Percentiles rank a stretch among this genome's conserved stretches.
Evolutionary conservation across 345 rosid species (phyloP).

Genomic region (Excoecaria cochinchinensis): DNA sequence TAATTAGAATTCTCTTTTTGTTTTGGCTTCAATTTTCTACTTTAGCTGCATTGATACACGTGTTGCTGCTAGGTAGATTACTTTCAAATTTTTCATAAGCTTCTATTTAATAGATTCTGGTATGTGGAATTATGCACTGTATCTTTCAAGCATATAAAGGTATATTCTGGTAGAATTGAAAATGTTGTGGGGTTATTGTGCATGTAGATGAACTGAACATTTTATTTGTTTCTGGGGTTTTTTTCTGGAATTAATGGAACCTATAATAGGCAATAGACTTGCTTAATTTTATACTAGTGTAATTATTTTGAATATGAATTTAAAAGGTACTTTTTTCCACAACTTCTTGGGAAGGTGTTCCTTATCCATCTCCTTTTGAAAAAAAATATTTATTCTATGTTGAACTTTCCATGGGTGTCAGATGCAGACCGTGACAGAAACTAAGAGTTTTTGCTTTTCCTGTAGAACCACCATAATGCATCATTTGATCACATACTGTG

Average conservation of each 20-base stretch:
- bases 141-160: neutral
- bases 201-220: neutral
- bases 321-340: neutral
- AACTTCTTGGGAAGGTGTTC: neutral
- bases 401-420: neutral
- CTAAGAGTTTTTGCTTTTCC: neutral
- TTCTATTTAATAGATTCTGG: neutral
- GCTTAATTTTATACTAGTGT: neutral
- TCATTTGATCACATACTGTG: neutral
- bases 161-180: neutral
- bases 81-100: neutral
- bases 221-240: neutral
- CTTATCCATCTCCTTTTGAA: neutral
- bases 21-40: neutral
- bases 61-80: too few relatives aligned
- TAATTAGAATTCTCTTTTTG: neutral
- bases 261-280: neutral
- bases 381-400: neutral
- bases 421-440: neutral
- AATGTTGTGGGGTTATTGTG: neutral
- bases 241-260: neutral
- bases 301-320: neutral
- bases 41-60: neutral
- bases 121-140: neutral
- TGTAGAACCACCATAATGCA: neutral